These are phyloP conservation scores for Curvularia eragrostidis DNA, from an alignment of 2,329 filamentous ascomycete genomes.

Conservation along the genomic window DNA sequence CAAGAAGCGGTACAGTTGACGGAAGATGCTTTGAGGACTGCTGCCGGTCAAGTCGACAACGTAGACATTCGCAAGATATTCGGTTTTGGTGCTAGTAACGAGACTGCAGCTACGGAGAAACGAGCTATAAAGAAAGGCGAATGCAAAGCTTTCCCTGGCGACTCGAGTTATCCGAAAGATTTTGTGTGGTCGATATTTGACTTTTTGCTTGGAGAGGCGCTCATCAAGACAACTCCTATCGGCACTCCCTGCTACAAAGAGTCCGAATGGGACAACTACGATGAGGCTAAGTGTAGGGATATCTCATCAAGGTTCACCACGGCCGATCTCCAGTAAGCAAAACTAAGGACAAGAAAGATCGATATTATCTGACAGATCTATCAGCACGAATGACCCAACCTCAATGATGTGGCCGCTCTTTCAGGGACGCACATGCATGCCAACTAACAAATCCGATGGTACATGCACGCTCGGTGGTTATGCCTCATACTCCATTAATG, in stretches of 20 bases:
- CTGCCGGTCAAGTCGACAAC: constrained; percentile 4
- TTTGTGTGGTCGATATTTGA: constrained; percentile 30
- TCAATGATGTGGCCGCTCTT: constrained; percentile 37
- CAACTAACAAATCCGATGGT: constrained; percentile 16
- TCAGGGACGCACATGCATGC: constrained; percentile 35
- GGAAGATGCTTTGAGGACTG: constrained; percentile 10
- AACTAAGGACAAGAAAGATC: not conserved
- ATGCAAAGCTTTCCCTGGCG: constrained; percentile 35
- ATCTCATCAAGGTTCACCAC: constrained; percentile 20
- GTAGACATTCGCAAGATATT: constrained; percentile 11
- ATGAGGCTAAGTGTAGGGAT: constrained; percentile 23
- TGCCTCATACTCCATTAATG: constrained; percentile 26
- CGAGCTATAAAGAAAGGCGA: constrained; percentile 4
- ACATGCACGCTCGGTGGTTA: constrained; percentile 26
- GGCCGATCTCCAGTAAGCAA: constrained; percentile 16
- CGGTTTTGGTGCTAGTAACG: constrained; percentile 43
- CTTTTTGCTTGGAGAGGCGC: constrained; percentile 18
- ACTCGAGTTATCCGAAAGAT: constrained; percentile 24
- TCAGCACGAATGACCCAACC: constrained; percentile 27
- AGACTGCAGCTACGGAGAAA: not conserved
- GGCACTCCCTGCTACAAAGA: constrained; percentile 33
- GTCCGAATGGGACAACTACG: constrained; percentile 17
- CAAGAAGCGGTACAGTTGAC: constrained; percentile 26
- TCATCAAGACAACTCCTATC: constrained; percentile 31
- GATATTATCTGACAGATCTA: not conserved